Base-by-base conservation (phyloP, 306 rosid genomes). In the Dalbergia cochinchinensis region DNA sequence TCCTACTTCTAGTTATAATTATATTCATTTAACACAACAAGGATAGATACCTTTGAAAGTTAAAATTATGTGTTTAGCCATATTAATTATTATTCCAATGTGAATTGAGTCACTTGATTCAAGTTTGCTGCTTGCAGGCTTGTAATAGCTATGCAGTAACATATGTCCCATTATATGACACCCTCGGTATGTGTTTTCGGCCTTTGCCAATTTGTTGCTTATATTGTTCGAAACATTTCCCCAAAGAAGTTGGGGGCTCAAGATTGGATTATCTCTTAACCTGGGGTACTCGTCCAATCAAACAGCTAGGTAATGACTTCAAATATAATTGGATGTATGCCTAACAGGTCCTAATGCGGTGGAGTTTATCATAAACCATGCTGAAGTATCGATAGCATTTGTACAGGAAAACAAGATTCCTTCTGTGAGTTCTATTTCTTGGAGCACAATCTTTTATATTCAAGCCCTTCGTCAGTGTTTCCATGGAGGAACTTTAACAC, bases 361-460 rank as follows among this genome's bases (percentile, higher is more conserved):
- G 64, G 98, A 92, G 88, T 95, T 91, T 82, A 90, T 95, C 87
- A 89, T 91, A 83, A 89, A 90, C 75, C 98, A 91, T 71, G 98
- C 92, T 77, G 97, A 95, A 89, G 87, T 95, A 76, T 91, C 99
- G 4, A 83, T 95, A 75, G 97, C 97, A 69, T 95, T 95, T 81
- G 94, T 89, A 69, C 96, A 95, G 78, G 93, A 89, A 76, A 92
- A 54, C 91, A 95, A 93, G 81, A 85, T 95, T 73, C 85, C 99
- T 64, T 87, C 97, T 33, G 97, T 95, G 84, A 82, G 98, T 91
- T 71, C 60, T 63, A 69, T 59, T 70, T 81, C 71, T 67, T 59
- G 83, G 5, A 12, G 73, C 66, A 60, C 48, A 59, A 55, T 22
- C 68, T 13, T 80, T 18, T 31, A 31, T 19, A 65, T 83, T 12